phyloP scores from a whole-genome alignment of 2,329 filamentous ascomycete species.

The Thermoascus crustaceus region DNA sequence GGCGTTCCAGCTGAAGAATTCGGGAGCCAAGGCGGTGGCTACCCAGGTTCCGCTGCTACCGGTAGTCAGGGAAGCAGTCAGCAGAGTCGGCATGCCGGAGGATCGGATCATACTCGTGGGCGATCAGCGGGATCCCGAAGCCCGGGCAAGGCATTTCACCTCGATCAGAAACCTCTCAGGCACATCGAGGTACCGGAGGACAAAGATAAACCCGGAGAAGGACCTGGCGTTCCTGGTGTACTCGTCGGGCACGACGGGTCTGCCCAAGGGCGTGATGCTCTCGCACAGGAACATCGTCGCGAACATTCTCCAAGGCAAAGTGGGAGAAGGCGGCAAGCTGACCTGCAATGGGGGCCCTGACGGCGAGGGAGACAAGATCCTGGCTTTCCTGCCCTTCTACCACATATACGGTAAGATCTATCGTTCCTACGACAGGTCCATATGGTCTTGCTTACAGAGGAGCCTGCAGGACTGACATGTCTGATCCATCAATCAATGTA shows the following conservation, averaged over 20 bases:
- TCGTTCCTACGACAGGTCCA: background rate
- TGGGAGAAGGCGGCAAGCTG: slow-evolving; percentile 49
- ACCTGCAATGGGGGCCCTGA: slow-evolving; percentile 50
- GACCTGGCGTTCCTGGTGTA: slow-evolving; percentile 83
- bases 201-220: slow-evolving; percentile 57
- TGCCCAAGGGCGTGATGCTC: slow-evolving; percentile 86
- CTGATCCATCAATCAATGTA: slow-evolving; percentile 62
- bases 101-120: slow-evolving; percentile 71
- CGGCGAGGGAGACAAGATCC: slow-evolving; percentile 60
- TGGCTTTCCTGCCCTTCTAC: slow-evolving; percentile 81
- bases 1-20: slow-evolving; percentile 73
- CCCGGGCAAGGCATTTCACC: slow-evolving; percentile 62
- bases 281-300: slow-evolving; percentile 74
- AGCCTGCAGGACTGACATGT: slow-evolving; percentile 54
- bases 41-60: slow-evolving; percentile 63
- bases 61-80: slow-evolving; percentile 59
- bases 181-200: slow-evolving; percentile 49
- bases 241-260: slow-evolving; percentile 79
- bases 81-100: slow-evolving; percentile 59
- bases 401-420: slow-evolving; percentile 69
- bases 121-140: slow-evolving; percentile 47
- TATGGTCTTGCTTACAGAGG: slow-evolving; percentile 7
- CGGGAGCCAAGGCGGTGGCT: slow-evolving; percentile 62
- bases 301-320: slow-evolving; percentile 54
- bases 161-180: slow-evolving; percentile 58